Base-by-base conservation (phyloP, 768 basidiomycete genomes). In the Mycena albidolilacea region DNA sequence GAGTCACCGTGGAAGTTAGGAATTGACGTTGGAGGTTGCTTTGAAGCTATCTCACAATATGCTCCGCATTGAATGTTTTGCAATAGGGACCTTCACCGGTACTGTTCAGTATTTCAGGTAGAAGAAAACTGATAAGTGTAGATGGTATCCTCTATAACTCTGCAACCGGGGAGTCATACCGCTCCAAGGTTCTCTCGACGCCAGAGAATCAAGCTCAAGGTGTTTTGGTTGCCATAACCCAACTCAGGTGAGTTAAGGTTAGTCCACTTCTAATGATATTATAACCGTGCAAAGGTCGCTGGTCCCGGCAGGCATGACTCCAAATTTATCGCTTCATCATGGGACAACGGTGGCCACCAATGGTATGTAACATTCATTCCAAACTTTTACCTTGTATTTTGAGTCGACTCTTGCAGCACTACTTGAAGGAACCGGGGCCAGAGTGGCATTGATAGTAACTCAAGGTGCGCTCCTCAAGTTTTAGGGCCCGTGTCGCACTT, bases 341-440 rank as follows among this genome's bases (percentile, higher is more conserved):
- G 79, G 79, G 64, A 73, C 79, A 2, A 81, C 80, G 3, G 73
- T 79, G 48, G 80, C 80, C 5, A 81, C 80, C n/a, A 81, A 81
- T 66, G 80, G 74, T 72, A 30, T 30, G 30, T 30, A 30, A 30
- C 9, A 52, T 44, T 58, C 30, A 1, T 48, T 30, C 43, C 58
- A 1, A 35, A 41, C 15, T 50, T 23, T 8, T 43, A 5, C 5
- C 3, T 30, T 21, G 1, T 12, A 19, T 39, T n/a, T 61, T 21
- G 50, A 11, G 30, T 48, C 30, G 5, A 44, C 12, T n/a, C 59
- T 52, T 48, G 17, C 64, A 75, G 74, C 80, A 2, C 74, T 81
- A 39, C 75, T 81, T 39, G 80, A 81, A 75, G 79, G 80, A 30
- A 80, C 74, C 41, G 79, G 79, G 15, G 78, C 80, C 19, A 72